phyloP scores from a whole-genome alignment of 352 stramenopile species.

The Poterioochromonas sp. region DNA sequence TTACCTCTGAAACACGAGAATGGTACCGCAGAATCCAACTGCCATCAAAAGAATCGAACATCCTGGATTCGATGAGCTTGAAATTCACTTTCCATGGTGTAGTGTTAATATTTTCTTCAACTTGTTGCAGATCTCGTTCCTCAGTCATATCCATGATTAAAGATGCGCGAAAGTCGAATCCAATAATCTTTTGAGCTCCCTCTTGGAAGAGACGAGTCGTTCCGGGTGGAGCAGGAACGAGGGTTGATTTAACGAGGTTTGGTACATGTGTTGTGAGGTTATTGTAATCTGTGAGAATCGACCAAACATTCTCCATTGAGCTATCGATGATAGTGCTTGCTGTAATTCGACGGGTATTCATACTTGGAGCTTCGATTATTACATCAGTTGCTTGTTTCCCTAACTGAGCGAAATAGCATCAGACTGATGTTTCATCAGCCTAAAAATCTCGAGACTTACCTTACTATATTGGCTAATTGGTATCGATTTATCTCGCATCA shows the following conservation, averaged over 20 bases:
- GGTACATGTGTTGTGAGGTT: constrained; percentile 59
- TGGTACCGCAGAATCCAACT: constrained; percentile 46
- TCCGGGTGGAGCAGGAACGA: constrained; percentile 30
- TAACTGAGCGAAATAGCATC: too few relatives aligned
- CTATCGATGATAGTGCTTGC: constrained; percentile 41
- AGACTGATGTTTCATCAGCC: too few relatives aligned
- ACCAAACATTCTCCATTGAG: constrained; percentile 47
- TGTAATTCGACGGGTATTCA: constrained; percentile 40
- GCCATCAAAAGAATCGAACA: constrained; percentile 46
- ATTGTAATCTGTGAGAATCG: constrained; percentile 63
- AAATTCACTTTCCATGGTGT: constrained; percentile 41
- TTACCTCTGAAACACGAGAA: not conserved
- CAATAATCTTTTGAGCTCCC: constrained; percentile 64
- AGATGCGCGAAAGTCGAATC: constrained; percentile 61
- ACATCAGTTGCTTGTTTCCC: constrained; percentile 20
- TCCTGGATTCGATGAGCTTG: constrained; percentile 41
- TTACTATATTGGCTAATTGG: too few relatives aligned
- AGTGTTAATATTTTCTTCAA: constrained; percentile 37
- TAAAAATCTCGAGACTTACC: too few relatives aligned
- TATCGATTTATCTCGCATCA: too few relatives aligned
- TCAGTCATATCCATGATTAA: constrained; percentile 67
- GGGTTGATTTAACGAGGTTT: constrained; percentile 56
- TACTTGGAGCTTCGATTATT: constrained; percentile 41
- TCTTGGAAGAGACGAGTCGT: constrained; percentile 56
- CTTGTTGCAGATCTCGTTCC: constrained; percentile 34